phyloP scores from a whole-genome alignment of 2,329 filamentous ascomycete genomes.

The Colletotrichum coccodes region DNA sequence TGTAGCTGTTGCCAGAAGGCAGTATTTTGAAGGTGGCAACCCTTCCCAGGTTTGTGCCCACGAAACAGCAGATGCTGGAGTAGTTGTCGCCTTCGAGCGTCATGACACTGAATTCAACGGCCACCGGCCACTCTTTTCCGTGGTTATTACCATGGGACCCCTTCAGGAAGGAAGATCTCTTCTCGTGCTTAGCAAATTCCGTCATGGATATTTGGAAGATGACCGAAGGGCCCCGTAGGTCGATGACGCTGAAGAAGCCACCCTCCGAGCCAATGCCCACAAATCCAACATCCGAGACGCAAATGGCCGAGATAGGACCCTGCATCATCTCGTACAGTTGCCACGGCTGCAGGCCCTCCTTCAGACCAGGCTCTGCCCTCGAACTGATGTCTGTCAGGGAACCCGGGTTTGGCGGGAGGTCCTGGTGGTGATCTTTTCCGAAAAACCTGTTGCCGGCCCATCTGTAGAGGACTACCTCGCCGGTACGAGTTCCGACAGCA shows the following conservation, averaged over 20 bases:
- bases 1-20: slow-evolving; percentile 78
- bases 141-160: slow-evolving; percentile 59
- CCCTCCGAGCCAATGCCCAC: slow-evolving; percentile 87
- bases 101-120: slow-evolving; percentile 92
- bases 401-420: slow-evolving; percentile 68
- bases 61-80: slow-evolving; percentile 92
- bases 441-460: slow-evolving; percentile 85
- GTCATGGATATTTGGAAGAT: slow-evolving; percentile 80
- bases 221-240: slow-evolving; percentile 86
- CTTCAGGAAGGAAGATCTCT: slow-evolving; percentile 77
- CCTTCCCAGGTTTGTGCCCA: slow-evolving; percentile 87
- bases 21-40: slow-evolving; percentile 91
- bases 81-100: slow-evolving; percentile 94
- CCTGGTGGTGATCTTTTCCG: slow-evolving; percentile 67
- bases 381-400: slow-evolving; percentile 79
- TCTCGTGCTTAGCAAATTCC: slow-evolving; percentile 82
- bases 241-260: slow-evolving; percentile 83
- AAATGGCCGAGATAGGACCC: slow-evolving; percentile 81
- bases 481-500: slow-evolving; percentile 80
- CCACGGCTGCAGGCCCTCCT: slow-evolving; percentile 83
- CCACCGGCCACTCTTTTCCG: slow-evolving; percentile 78
- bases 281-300: slow-evolving; percentile 93
- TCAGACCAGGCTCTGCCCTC: slow-evolving; percentile 77
- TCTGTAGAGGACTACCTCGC: slow-evolving; percentile 88
- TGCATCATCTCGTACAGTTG: slow-evolving; percentile 85